Evolutionary conservation across 2,329 filamentous ascomycete genomes (phyloP).

Genomic region (Zymoseptoria pseudotritici): DNA sequence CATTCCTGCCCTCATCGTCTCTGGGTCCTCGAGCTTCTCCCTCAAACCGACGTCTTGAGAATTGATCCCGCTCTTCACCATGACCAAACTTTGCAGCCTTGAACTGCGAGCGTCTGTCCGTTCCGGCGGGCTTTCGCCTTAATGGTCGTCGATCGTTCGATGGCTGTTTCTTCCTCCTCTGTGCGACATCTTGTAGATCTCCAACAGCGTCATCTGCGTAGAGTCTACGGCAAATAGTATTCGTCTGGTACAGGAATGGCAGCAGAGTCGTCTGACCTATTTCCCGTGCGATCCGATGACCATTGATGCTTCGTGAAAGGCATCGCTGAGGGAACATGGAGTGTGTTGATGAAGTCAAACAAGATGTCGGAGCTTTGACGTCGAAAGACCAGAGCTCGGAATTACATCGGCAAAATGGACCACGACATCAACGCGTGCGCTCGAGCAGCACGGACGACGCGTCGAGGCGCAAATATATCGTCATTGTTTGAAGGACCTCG

Average conservation of each 20-base stretch:
- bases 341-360: neutral
- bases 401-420: neutral
- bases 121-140: neutral
- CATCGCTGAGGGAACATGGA: neutral
- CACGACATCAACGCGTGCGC: neutral
- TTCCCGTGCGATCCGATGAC: neutral
- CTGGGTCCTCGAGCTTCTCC: neutral
- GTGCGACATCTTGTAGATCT: neutral
- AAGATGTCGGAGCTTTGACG: neutral
- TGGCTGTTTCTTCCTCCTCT: neutral
- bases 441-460: neutral
- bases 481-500: neutral
- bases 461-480: neutral
- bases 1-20: neutral
- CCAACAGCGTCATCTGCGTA: slow-evolving; percentile 2
- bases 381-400: neutral
- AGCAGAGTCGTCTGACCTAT: slow-evolving; percentile 5
- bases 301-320: neutral
- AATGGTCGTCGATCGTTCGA: neutral
- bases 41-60: neutral
- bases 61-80: slow-evolving; percentile 6
- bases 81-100: neutral
- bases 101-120: neutral
- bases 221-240: slow-evolving; percentile 18
- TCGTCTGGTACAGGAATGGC: slow-evolving; percentile 27